Conservation (phyloP, 208 protist genomes). For the Crithidia acanthocephali region DNA sequence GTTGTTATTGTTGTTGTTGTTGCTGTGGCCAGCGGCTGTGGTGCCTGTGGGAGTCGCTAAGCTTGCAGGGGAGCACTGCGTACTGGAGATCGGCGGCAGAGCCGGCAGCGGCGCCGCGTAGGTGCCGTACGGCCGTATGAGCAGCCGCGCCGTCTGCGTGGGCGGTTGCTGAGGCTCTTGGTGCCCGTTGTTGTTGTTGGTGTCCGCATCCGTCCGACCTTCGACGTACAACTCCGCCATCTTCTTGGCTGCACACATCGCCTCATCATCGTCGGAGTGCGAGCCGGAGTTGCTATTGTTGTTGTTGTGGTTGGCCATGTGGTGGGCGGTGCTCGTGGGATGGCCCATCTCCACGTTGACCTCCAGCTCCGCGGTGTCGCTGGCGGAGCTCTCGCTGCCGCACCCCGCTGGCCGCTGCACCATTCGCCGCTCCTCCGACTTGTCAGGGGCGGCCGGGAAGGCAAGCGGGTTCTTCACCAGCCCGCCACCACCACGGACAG, state of each 20-base stretch:
- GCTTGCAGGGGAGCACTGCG: neutral
- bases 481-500: neutral
- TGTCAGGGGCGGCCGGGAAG: neutral
- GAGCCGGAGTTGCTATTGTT: neutral
- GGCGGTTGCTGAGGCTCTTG: neutral
- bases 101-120: constrained; percentile 2
- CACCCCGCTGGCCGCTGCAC: constrained; percentile 3
- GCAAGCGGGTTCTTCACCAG: constrained; percentile 1
- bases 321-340: neutral
- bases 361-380: neutral
- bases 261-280: neutral
- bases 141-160: neutral
- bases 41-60: no score
- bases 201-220: neutral
- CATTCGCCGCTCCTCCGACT: constrained; percentile 9
- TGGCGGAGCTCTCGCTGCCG: neutral
- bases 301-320: neutral
- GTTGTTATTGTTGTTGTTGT: neutral
- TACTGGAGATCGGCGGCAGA: constrained; percentile 7
- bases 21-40: no score
- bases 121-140: neutral
- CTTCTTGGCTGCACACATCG: neutral
- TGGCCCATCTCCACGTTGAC: no score
- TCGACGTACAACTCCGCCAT: constrained; percentile 3
- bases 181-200: neutral